Conservation (phyloP, 1,284 basidiomycete genomes). For the Apiotrichum porosum region DNA sequence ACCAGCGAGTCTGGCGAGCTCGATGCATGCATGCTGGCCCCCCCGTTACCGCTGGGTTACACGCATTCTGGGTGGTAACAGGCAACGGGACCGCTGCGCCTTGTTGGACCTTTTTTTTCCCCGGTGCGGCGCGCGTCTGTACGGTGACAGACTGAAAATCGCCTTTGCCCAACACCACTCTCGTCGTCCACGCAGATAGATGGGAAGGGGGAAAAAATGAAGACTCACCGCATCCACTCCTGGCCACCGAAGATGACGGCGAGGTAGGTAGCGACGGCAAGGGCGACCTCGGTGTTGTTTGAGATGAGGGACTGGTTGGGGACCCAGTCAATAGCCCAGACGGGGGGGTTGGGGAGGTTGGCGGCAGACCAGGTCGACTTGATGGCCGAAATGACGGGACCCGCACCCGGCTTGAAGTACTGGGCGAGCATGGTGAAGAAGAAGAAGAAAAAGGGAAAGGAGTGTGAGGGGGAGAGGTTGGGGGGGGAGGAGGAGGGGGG, state of each 20-base stretch:
- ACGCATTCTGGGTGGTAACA: no score
- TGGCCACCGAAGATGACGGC: constrained; percentile 81
- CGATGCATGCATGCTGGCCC: no score
- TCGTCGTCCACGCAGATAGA: no score
- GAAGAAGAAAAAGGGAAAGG: background rate
- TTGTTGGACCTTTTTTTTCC: no score
- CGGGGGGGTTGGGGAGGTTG: constrained; percentile 31
- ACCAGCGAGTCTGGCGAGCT: no score
- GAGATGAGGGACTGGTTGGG: constrained; percentile 64
- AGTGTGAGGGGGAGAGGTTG: background rate
- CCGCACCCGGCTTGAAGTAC: constrained; percentile 26
- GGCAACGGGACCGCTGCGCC: no score
- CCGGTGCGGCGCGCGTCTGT: no score
- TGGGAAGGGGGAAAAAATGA: no score
- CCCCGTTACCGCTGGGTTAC: no score
- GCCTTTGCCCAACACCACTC: no score
- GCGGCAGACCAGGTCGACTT: constrained; percentile 29
- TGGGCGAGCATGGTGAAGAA: background rate
- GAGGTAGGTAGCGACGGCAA: constrained; percentile 73
- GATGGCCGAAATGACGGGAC: constrained; percentile 38
- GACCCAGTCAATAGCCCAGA: constrained; percentile 39
- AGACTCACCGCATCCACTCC: constrained; percentile 71
- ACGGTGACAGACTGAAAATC: no score
- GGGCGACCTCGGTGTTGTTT: constrained; percentile 66
- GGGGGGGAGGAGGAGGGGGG: background rate